Evolutionary conservation across 129 eudicot genomes (phyloP).

Genomic region (Calendula officinalis): DNA sequence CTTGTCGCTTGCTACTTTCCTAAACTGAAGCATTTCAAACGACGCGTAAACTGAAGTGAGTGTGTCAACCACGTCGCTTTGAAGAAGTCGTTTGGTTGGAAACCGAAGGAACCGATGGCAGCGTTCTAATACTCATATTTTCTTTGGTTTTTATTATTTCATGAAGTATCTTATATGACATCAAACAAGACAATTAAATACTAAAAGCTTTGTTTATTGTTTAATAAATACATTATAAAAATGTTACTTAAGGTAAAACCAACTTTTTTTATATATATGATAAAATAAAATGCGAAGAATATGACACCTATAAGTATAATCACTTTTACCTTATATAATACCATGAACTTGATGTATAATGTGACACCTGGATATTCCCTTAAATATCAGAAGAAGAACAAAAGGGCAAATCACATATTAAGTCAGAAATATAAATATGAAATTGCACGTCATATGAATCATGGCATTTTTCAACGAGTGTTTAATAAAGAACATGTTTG

Average conservation of each 20-base stretch:
- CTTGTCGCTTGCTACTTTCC: too few relatives aligned
- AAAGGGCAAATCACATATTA: neutral
- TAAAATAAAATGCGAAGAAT: neutral
- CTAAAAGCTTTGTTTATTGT: neutral
- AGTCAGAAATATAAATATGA: constrained; percentile 13
- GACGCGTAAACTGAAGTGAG: too few relatives aligned
- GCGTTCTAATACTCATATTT: too few relatives aligned
- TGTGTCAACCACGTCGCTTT: too few relatives aligned
- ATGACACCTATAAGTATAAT: neutral
- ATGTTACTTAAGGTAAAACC: neutral
- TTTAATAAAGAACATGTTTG: neutral
- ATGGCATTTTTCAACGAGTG: neutral
- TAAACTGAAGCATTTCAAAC: too few relatives aligned
- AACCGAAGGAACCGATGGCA: too few relatives aligned
- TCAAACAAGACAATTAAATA: too few relatives aligned
- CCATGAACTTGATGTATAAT: neutral
- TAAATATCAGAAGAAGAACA: neutral
- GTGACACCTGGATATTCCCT: neutral
- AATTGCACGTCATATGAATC: constrained; percentile 19
- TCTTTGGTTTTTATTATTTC: too few relatives aligned
- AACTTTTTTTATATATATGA: neutral
- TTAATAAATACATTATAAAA: too few relatives aligned
- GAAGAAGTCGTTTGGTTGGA: too few relatives aligned
- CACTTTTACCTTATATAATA: neutral
- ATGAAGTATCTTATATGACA: too few relatives aligned